Conservation (phyloP, 2,329 filamentous ascomycete genomes). For the Macrophomina tecta region DNA sequence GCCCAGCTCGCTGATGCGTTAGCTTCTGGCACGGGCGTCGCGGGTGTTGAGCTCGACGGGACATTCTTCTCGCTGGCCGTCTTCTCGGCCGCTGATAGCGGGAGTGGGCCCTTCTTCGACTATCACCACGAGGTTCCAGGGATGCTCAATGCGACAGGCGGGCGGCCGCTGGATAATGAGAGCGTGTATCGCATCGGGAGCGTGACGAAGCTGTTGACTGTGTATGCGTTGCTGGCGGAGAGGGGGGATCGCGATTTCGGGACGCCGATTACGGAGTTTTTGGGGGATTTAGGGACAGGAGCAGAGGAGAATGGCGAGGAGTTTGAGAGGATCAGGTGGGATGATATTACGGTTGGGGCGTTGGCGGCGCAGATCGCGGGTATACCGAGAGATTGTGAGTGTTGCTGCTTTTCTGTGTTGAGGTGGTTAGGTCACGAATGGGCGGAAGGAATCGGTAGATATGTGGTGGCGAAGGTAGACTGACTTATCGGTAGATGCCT, state of each 20-base stretch:
- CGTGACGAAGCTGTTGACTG: slow-evolving; percentile 54
- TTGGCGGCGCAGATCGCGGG: slow-evolving; percentile 26
- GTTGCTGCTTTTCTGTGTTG: background rate
- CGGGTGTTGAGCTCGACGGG: slow-evolving; percentile 29
- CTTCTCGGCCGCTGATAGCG: slow-evolving; percentile 40
- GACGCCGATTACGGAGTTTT: slow-evolving; percentile 50
- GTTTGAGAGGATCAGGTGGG: slow-evolving; percentile 15
- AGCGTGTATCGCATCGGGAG: slow-evolving; percentile 52
- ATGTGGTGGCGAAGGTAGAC: background rate
- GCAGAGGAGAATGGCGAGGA: background rate
- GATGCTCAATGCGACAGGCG: slow-evolving; percentile 31
- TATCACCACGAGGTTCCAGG: slow-evolving; percentile 45
- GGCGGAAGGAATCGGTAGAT: background rate
- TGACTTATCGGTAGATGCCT: background rate
- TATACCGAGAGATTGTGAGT: slow-evolving; percentile 6
- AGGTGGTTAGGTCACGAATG: background rate
- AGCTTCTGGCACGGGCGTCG: background rate
- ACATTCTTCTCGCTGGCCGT: slow-evolving; percentile 48
- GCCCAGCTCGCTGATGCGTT: slow-evolving; percentile 7
- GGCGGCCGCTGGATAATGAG: slow-evolving; percentile 37
- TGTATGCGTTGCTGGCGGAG: slow-evolving; percentile 51
- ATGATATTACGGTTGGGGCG: slow-evolving; percentile 29
- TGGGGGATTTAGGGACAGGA: slow-evolving; percentile 43
- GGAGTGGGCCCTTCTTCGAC: slow-evolving; percentile 39
- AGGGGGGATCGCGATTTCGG: slow-evolving; percentile 49